Percentiles rank a stretch among this genome's conserved stretches.
Evolutionary conservation across 2,329 filamentous ascomycete genomes (phyloP).

Genomic region (Sphaerulina populicola): DNA sequence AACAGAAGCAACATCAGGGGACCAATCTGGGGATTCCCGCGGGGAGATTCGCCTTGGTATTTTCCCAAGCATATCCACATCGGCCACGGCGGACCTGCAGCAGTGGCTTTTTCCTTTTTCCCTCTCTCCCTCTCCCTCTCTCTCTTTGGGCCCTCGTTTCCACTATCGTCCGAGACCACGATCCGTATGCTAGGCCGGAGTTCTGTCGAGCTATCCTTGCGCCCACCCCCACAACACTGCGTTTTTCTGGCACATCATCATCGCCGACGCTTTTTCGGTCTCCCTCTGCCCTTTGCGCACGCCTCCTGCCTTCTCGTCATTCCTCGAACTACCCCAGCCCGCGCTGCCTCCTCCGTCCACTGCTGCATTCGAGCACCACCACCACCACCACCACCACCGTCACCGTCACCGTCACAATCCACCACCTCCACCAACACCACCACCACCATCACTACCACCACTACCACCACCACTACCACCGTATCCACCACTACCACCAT

Average conservation of each 20-base stretch:
- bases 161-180: constrained; percentile 4
- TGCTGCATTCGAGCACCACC: neutral
- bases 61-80: neutral
- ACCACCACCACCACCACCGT: neutral
- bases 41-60: neutral
- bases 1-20: neutral
- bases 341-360: no score
- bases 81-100: constrained; percentile 4
- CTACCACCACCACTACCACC: neutral
- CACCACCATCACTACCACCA: neutral
- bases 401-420: no score
- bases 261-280: neutral
- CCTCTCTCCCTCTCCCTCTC: no score
- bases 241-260: neutral
- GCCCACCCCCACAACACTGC: constrained; percentile 2
- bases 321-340: neutral
- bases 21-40: neutral
- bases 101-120: constrained; percentile 1
- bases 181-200: neutral
- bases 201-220: neutral
- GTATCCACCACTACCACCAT: no score
- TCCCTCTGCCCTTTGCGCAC: neutral
- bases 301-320: neutral
- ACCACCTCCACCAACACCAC: neutral
- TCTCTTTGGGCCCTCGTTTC: neutral